Base-by-base conservation (phyloP, 169 alveolate species). In the Plasmodium gaboni region DNA sequence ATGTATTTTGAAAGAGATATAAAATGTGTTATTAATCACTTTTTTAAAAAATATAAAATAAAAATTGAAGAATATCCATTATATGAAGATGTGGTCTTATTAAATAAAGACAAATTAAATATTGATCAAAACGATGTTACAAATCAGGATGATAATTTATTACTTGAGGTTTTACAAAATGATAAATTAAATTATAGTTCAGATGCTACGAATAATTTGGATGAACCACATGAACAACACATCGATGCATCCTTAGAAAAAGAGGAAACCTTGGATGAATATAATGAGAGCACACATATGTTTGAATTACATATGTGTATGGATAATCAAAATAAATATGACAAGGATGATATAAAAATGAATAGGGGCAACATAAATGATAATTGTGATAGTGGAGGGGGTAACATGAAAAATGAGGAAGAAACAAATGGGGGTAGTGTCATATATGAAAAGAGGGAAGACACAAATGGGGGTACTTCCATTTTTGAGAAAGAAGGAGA, bases 1-100 rank as follows among this genome's bases (percentile, higher is more conserved):
- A 93, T 93, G 72, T 97, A 97, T 92, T 98, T 97, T 78, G 97
- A 96, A 60, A 93, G 99, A 53, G 99, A 98, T 94, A 97, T 98
- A 10, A 95, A 95, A 50, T 97, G 99, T 89, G 94, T 98, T 12
- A 93, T 95, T 63, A 96, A 93, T 26, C 97, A 95, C 89, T 98
- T 98, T 86, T 93, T 89, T 68, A 97, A 95, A 90, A 97, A 97
- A 91, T 98, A 98, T 92, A 96, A 96, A 65, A 85, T 98, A 17
- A 94, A 95, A 46, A 98, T 96, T 48, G 96, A 93, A 48, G 98
- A 95, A n/a, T 95, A 92, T 65, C 98, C 99, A n/a, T 88, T 87
- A 92, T 95, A 93, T 55, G 94, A 92, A 64, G 87, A 61, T 50
- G 74, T 88, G 32, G 57, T 60, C 17, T 64, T 61, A 22, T 46